phyloP scores from a whole-genome alignment of 106 monocot genomes.

The Dendrobium huoshanense region DNA sequence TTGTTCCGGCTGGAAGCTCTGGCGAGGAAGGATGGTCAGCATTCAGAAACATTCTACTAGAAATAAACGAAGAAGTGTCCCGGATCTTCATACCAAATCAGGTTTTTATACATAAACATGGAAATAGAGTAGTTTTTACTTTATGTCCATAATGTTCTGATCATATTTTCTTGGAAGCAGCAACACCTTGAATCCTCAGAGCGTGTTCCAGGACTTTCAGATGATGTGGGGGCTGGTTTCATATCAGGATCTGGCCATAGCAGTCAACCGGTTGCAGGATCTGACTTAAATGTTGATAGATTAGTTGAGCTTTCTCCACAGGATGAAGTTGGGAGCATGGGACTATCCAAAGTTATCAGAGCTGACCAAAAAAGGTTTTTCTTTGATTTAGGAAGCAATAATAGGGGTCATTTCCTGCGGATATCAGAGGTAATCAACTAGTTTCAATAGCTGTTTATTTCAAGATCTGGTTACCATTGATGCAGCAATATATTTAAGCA shows the following conservation, averaged over 20 bases:
- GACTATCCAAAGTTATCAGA: slow-evolving; percentile 67
- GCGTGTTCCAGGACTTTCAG: slow-evolving; percentile 67
- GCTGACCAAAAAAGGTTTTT: slow-evolving; percentile 91
- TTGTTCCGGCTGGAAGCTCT: slow-evolving; percentile 77
- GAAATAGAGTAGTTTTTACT: background rate
- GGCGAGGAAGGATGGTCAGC: slow-evolving; percentile 68
- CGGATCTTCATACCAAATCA: slow-evolving; percentile 45
- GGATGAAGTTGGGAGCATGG: slow-evolving; percentile 50
- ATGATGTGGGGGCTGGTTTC: slow-evolving; percentile 92
- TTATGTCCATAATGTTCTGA: background rate
- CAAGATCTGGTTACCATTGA: background rate
- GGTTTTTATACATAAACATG: slow-evolving; percentile 19
- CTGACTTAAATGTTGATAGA: slow-evolving; percentile 59
- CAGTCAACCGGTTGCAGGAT: slow-evolving; percentile 35
- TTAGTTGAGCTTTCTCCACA: slow-evolving; percentile 33
- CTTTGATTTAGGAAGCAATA: slow-evolving; percentile 92
- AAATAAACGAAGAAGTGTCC: slow-evolving; percentile 68
- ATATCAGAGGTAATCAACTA: slow-evolving; percentile 73
- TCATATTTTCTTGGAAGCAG: slow-evolving; percentile 10
- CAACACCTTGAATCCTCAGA: slow-evolving; percentile 56
- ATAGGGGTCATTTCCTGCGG: slow-evolving; percentile 70
- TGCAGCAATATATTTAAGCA: background rate
- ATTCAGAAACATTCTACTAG: slow-evolving; percentile 62
- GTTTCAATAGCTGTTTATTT: background rate
- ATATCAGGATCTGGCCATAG: slow-evolving; percentile 52